These are phyloP conservation scores for Pyrenochaeta sp. DNA, from an alignment of 2,329 filamentous ascomycete species.

Conservation along the genomic window DNA sequence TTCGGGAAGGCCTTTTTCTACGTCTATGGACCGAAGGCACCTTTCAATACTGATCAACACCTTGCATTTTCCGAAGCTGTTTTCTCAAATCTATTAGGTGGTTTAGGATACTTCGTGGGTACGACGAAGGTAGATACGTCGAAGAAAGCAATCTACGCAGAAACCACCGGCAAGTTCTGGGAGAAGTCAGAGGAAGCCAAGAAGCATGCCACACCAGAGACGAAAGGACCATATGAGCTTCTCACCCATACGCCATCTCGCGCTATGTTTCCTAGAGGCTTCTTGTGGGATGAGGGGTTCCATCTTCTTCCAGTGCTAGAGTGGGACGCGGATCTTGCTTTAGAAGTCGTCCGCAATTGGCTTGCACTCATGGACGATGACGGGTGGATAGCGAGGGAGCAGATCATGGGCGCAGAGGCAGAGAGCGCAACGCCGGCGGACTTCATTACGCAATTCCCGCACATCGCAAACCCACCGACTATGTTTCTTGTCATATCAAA, in stretches of 20 bases:
- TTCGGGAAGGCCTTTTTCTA: conserved; percentile 77
- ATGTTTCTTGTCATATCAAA: conserved; percentile 85
- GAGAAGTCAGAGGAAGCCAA: conserved; percentile 83
- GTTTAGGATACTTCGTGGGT: conserved; percentile 92
- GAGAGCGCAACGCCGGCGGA: conserved; percentile 88
- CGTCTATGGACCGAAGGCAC: conserved; percentile 74
- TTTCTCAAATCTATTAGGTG: conserved; percentile 90
- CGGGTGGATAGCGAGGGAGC: conserved; percentile 94
- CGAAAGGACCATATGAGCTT: conserved; percentile 83
- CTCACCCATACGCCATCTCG: conserved; percentile 90
- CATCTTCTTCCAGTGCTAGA: conserved; percentile 88
- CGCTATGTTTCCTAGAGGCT: conserved; percentile 92
- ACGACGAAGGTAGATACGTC: conserved; percentile 85
- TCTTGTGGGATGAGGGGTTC: conserved; percentile 97
- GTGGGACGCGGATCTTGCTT: conserved; percentile 87
- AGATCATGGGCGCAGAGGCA: conserved; percentile 88
- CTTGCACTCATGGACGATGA: conserved; percentile 93
- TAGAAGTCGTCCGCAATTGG: conserved; percentile 91
- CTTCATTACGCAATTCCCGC: conserved; percentile 92
- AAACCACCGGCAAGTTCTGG: conserved; percentile 94
- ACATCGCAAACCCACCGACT: conserved; percentile 95
- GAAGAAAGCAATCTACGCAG: conserved; percentile 86
- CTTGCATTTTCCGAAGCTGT: conserved; percentile 80
- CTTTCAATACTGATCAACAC: conserved; percentile 78
- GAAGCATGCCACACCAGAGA: conserved; percentile 69